A percentile compares a stretch with the other conserved stretches of the same genome.
These are phyloP conservation scores for Annulohypoxylon truncatum DNA, from an alignment of 2,329 filamentous ascomycete genomes.

Conservation along the genomic window DNA sequence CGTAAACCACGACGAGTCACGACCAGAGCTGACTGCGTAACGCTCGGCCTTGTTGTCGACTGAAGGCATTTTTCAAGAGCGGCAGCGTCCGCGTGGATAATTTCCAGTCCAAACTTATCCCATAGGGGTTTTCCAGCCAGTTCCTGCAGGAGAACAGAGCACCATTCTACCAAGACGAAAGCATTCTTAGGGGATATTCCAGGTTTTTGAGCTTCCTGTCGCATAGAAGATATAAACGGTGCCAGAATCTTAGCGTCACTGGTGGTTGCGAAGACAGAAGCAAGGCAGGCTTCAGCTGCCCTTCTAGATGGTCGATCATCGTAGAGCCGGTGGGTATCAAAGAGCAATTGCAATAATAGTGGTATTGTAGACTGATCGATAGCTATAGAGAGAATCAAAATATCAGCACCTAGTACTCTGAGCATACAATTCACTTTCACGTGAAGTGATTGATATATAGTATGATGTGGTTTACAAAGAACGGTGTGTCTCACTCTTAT, in stretches of 20 bases:
- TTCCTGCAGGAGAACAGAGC: slow-evolving; percentile 79
- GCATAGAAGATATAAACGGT: slow-evolving; percentile 74
- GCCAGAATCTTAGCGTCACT: slow-evolving; percentile 69
- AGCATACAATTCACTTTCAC: slow-evolving; percentile 18
- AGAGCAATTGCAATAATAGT: slow-evolving; percentile 76
- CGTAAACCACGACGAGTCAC: slow-evolving; percentile 84
- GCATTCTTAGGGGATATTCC: slow-evolving; percentile 83
- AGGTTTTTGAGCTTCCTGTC: slow-evolving; percentile 78
- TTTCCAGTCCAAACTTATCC: slow-evolving; percentile 72
- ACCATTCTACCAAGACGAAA: slow-evolving; percentile 93
- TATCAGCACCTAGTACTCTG: not conserved
- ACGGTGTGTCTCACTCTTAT: slow-evolving; percentile 29
- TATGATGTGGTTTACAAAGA: not conserved
- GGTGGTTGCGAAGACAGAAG: slow-evolving; percentile 70
- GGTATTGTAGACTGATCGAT: slow-evolving; percentile 62
- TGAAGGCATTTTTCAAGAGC: slow-evolving; percentile 82
- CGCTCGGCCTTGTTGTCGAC: slow-evolving; percentile 69
- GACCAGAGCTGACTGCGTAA: slow-evolving; percentile 79
- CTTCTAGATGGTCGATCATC: slow-evolving; percentile 84
- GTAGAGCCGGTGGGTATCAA: slow-evolving; percentile 89
- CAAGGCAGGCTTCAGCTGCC: slow-evolving; percentile 84
- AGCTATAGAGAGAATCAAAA: slow-evolving; percentile 50
- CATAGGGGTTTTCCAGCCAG: slow-evolving; percentile 71
- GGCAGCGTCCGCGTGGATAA: slow-evolving; percentile 76
- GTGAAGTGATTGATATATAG: not conserved